phyloP scores from a whole-genome alignment of 495 filamentous ascomycete genomes.

The Talaromyces nanjingensis region DNA sequence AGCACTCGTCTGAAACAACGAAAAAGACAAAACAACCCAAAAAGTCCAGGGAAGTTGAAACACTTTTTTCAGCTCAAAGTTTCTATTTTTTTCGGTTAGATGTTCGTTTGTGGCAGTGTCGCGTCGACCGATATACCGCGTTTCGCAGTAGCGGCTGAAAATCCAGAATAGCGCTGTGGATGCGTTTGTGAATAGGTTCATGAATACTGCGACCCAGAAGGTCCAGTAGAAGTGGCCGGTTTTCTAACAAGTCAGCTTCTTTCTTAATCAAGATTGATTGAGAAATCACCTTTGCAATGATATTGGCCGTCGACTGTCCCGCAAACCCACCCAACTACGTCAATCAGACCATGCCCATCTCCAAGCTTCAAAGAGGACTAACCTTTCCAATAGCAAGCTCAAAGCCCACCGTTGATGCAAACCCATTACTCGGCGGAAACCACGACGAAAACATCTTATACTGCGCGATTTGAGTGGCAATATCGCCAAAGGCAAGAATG shows the following conservation, averaged over 20 bases:
- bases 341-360: background rate
- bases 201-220: constrained; percentile 40
- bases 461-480: constrained; percentile 39
- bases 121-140: constrained; percentile 21
- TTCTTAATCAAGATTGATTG: background rate
- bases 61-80: constrained; percentile 35
- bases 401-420: constrained; percentile 35
- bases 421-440: constrained; percentile 40
- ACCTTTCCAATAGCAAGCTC: constrained; percentile 38
- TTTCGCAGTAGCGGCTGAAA: constrained; percentile 31
- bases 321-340: constrained; percentile 25
- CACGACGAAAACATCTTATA: constrained; percentile 46
- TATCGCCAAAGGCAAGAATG: constrained; percentile 35
- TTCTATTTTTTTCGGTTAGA: constrained; percentile 39
- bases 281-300: constrained; percentile 22
- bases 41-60: constrained; percentile 39
- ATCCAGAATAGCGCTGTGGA: constrained; percentile 33
- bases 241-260: constrained; percentile 16
- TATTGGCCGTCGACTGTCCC: constrained; percentile 30
- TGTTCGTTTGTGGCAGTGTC: constrained; percentile 33
- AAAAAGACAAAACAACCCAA: constrained; percentile 33
- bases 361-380: background rate
- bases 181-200: constrained; percentile 40
- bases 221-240: constrained; percentile 41
- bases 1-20: constrained; percentile 36